These are phyloP conservation scores for Phaeoacremonium minimum DNA, from an alignment of 2,329 filamentous ascomycete genomes.

Conservation along the genomic window DNA sequence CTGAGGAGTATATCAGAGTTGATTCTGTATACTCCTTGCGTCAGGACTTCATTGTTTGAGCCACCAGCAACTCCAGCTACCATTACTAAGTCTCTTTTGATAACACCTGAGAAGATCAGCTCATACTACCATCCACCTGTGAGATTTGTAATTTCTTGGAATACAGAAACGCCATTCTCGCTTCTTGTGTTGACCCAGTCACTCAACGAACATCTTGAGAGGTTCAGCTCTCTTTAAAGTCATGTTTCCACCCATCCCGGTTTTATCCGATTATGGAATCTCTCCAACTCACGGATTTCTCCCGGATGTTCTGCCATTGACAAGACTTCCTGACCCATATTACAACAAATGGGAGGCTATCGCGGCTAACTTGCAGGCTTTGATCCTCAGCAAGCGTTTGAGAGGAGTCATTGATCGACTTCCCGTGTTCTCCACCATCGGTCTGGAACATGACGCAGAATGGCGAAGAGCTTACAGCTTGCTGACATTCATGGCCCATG, in stretches of 20 bases:
- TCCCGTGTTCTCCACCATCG: conserved; percentile 76
- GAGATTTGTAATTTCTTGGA: conserved; percentile 1
- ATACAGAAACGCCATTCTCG: conserved; percentile 4
- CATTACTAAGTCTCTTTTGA: conserved; percentile 3
- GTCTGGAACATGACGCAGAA: conserved; percentile 79
- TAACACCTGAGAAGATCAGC: not conserved
- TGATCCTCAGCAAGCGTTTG: conserved; percentile 81
- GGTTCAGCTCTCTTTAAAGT: conserved; percentile 8
- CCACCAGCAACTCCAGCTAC: no score
- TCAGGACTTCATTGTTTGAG: conserved; percentile 40
- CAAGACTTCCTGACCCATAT: conserved; percentile 79
- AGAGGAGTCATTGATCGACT: conserved; percentile 75
- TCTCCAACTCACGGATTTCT: conserved; percentile 81
- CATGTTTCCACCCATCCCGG: conserved; percentile 59
- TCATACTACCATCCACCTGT: no score
- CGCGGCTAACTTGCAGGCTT: conserved; percentile 76
- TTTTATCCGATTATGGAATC: conserved; percentile 74
- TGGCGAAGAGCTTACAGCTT: conserved; percentile 92
- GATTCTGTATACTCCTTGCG: conserved; percentile 61
- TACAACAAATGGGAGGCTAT: conserved; percentile 94
- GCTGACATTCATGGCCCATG: conserved; percentile 86
- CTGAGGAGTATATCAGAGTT: conserved; percentile 58
- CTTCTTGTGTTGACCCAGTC: no score
- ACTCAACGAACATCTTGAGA: no score
- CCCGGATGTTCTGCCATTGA: conserved; percentile 73